Conservation (phyloP, 2,329 filamentous ascomycete species). For the Chaetomium sp. region DNA sequence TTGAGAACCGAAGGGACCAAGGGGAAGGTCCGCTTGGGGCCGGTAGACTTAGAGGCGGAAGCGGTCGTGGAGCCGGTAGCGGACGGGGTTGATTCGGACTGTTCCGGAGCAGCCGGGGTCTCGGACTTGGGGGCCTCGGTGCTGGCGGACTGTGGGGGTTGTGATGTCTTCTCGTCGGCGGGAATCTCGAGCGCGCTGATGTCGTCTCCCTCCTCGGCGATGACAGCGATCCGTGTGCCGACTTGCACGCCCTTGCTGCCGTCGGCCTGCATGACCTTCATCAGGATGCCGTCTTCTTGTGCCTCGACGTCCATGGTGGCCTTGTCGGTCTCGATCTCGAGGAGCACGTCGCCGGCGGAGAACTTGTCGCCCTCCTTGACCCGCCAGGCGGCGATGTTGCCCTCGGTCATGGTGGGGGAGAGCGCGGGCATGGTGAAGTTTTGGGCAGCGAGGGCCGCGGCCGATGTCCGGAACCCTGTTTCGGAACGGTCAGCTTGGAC, state of each 20-base stretch:
- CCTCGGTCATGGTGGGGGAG: conserved; percentile 90
- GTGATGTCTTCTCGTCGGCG: conserved; percentile 49
- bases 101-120: conserved; percentile 6
- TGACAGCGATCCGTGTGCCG: conserved; percentile 72
- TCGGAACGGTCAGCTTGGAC: conserved; percentile 3
- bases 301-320: conserved; percentile 93
- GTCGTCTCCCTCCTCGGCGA: conserved; percentile 78
- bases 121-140: conserved; percentile 15
- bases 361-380: conserved; percentile 83
- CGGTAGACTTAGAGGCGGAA: conserved; percentile 42
- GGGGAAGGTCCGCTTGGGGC: conserved; percentile 61
- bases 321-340: conserved; percentile 93
- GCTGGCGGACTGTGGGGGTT: conserved; percentile 26
- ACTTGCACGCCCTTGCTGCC: conserved; percentile 73
- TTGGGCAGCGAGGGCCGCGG: conserved; percentile 62
- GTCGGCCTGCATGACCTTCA: conserved; percentile 71
- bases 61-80: conserved; percentile 10
- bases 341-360: conserved; percentile 74
- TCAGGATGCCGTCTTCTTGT: conserved; percentile 78
- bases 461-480: conserved; percentile 58
- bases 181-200: conserved; percentile 68
- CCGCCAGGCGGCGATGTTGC: conserved; percentile 79
- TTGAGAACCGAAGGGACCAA: conserved; percentile 78
- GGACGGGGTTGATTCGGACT: conserved; percentile 22
- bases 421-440: conserved; percentile 90